These are phyloP conservation scores for Phalaenopsis aphrodite DNA, from an alignment of 106 monocot species.

Conservation along the genomic window DNA sequence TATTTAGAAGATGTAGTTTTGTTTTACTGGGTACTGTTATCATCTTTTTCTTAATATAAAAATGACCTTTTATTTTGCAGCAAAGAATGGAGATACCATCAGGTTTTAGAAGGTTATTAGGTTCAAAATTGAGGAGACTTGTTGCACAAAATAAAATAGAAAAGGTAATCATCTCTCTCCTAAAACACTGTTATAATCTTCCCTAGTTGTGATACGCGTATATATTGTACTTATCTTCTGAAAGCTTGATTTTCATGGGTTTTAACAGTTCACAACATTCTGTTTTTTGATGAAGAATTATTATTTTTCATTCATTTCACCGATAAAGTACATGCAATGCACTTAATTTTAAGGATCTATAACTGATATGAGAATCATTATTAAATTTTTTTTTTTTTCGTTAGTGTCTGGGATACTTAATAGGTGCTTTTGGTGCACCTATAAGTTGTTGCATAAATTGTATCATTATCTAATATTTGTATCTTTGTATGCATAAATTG, in stretches of 20 bases:
- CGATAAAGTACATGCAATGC: background rate
- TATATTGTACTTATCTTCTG: background rate
- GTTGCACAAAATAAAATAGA: constrained; percentile 60
- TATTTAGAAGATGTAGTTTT: background rate
- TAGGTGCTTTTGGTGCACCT: too few relatives aligned
- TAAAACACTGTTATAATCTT: background rate
- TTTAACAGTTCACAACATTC: background rate
- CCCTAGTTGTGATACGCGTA: background rate
- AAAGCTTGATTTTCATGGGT: background rate
- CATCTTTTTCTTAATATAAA: background rate
- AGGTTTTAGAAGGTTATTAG: constrained; percentile 59
- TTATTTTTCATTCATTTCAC: background rate
- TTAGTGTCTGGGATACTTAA: too few relatives aligned
- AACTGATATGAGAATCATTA: too few relatives aligned
- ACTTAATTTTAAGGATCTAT: too few relatives aligned
- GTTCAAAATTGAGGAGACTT: constrained; percentile 63
- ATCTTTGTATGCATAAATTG: too few relatives aligned
- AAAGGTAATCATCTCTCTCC: constrained; percentile 40
- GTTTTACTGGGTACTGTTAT: background rate
- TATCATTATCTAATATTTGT: too few relatives aligned
- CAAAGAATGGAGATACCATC: constrained; percentile 54
- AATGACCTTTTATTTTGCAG: constrained; percentile 26
- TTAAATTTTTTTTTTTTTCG: too few relatives aligned
- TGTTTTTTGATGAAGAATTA: background rate
- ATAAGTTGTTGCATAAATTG: too few relatives aligned